These are phyloP conservation scores for Porogramme epimiltina DNA, from an alignment of 1,284 basidiomycete species.

Conservation along the genomic window DNA sequence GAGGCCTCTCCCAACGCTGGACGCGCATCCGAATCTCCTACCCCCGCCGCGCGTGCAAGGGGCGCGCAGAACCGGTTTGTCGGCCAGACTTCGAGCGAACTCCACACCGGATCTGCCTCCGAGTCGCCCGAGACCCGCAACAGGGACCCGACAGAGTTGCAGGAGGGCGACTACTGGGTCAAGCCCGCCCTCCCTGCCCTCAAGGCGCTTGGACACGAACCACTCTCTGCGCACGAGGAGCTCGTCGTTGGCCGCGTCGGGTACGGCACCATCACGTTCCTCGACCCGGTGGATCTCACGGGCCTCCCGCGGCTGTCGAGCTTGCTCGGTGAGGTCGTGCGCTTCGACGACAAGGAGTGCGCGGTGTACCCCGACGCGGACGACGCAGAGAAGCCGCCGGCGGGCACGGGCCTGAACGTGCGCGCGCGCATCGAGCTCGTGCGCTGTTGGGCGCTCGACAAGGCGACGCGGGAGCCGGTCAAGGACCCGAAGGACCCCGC, in stretches of 20 bases:
- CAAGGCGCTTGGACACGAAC: slow-evolving; percentile 68
- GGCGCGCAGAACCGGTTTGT: slow-evolving; percentile 50
- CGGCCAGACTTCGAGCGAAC: slow-evolving; percentile 34
- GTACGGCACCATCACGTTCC: slow-evolving; percentile 89
- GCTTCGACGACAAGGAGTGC: slow-evolving; percentile 91
- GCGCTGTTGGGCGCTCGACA: slow-evolving; percentile 89
- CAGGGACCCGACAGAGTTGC: slow-evolving; percentile 41
- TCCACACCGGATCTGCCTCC: background rate
- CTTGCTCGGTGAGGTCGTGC: slow-evolving; percentile 85
- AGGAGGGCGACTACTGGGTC: slow-evolving; percentile 90
- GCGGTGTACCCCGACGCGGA: slow-evolving; percentile 91
- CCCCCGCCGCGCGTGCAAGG: slow-evolving; percentile 37
- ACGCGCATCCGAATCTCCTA: slow-evolving; percentile 39
- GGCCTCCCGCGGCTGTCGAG: slow-evolving; percentile 79
- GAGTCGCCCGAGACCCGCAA: slow-evolving; percentile 16
- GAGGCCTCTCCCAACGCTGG: slow-evolving; percentile 44
- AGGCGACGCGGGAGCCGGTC: slow-evolving; percentile 89
- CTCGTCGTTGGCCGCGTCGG: slow-evolving; percentile 90
- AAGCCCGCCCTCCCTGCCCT: slow-evolving; percentile 77
- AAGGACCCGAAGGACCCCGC: slow-evolving; percentile 80
- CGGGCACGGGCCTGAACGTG: slow-evolving; percentile 90
- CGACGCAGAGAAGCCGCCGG: slow-evolving; percentile 76
- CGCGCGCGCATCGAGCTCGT: slow-evolving; percentile 81
- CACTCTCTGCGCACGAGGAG: slow-evolving; percentile 70
- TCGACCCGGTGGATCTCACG: slow-evolving; percentile 92